A percentile compares a stretch with the other conserved stretches of the same genome.
Conservation (phyloP, 441 rosid genomes). For the Erodium texanum region DNA sequence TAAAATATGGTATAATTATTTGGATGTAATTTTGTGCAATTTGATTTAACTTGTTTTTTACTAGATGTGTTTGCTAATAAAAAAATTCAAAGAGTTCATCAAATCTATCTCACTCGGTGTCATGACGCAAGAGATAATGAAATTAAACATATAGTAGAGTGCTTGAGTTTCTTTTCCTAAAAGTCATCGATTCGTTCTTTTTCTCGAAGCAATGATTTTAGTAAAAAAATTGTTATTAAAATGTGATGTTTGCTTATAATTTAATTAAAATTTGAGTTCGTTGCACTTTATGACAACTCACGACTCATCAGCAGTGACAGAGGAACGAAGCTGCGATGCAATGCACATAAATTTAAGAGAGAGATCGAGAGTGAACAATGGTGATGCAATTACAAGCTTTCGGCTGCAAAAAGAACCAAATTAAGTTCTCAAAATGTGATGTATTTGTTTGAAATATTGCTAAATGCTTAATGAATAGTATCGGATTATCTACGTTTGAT, state of each 20-base stretch:
- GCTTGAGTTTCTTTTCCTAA: not conserved
- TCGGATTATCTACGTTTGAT: too few species aligned
- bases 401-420: not conserved
- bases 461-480: too few species aligned
- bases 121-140: slow-evolving; percentile 9
- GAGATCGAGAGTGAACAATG: not conserved
- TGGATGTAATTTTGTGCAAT: too few species aligned
- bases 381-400: slow-evolving; percentile 13
- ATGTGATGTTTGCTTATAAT: not conserved
- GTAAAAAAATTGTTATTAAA: not conserved
- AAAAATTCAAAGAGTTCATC: not conserved
- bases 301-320: not conserved
- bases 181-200: not conserved
- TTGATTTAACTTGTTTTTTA: too few species aligned
- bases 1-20: too few species aligned
- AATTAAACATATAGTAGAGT: not conserved
- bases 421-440: too few species aligned
- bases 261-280: not conserved
- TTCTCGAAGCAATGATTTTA: not conserved
- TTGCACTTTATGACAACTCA: slow-evolving; percentile 4
- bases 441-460: too few species aligned
- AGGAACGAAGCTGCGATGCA: not conserved
- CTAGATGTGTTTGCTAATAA: too few species aligned
- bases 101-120: not conserved
- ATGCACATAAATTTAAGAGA: not conserved